Evolutionary conservation across 805 yeast genomes (phyloP).

Genomic region (Cyberlindnera americana): DNA sequence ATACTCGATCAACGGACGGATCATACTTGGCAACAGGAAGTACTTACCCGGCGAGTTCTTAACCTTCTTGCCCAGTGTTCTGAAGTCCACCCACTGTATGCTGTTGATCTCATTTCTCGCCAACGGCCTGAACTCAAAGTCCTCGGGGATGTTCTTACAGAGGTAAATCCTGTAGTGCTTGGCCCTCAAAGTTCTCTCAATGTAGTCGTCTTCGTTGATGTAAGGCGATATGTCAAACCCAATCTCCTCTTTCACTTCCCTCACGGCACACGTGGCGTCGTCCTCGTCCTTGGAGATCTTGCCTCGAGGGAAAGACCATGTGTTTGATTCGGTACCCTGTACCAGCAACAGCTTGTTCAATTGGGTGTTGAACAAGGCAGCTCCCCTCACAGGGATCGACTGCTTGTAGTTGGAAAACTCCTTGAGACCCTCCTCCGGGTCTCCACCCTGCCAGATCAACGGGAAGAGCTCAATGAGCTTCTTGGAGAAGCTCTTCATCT

Average conservation of each 20-base stretch:
- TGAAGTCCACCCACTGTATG: conserved; percentile 75
- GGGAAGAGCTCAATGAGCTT: conserved; percentile 68
- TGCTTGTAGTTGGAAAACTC: conserved; percentile 83
- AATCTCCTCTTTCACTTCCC: conserved; percentile 92
- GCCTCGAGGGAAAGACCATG: conserved; percentile 97
- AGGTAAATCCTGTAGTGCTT: conserved; percentile 84
- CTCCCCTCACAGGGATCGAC: conserved; percentile 94
- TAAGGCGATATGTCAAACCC: conserved; percentile 78
- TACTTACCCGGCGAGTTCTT: conserved; percentile 29
- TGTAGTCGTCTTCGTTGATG: conserved; percentile 64
- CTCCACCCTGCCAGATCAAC: conserved; percentile 78
- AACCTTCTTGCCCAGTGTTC: conserved; percentile 31
- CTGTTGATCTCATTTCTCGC: conserved; percentile 86
- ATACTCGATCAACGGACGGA: conserved; percentile 44
- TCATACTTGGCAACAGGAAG: conserved; percentile 39
- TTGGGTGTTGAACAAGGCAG: conserved; percentile 73
- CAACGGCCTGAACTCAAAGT: conserved; percentile 67
- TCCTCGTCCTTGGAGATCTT: conserved; percentile 91
- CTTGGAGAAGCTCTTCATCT: conserved; percentile 72
- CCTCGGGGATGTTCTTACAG: conserved; percentile 74
- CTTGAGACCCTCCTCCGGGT: conserved; percentile 70
- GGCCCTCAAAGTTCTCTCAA: conserved; percentile 78
- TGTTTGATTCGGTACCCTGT: conserved; percentile 74
- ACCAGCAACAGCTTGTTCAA: conserved; percentile 74
- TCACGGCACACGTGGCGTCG: conserved; percentile 82